These are phyloP conservation scores for Ogataea salicorniae DNA, from an alignment of 805 yeast species.

Conservation along the genomic window DNA sequence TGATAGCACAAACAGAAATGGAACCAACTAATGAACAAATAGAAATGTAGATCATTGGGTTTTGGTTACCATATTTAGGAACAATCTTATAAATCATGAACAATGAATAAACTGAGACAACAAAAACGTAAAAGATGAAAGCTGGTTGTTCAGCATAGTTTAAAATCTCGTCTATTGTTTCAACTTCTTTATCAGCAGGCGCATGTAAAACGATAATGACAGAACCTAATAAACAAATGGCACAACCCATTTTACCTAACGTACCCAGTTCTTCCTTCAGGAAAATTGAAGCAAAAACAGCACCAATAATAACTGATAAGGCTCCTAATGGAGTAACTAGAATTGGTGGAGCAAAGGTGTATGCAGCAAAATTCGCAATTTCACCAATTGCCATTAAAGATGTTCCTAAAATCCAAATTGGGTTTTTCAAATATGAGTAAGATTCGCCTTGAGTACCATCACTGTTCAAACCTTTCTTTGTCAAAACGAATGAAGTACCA, in stretches of 20 bases:
- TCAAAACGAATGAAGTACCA: slow-evolving; percentile 84
- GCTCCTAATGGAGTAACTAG: slow-evolving; percentile 92
- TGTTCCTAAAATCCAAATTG: slow-evolving; percentile 95
- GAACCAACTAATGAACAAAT: slow-evolving; percentile 90
- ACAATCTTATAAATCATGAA: slow-evolving; percentile 82
- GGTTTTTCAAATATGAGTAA: slow-evolving; percentile 72
- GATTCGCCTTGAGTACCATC: slow-evolving; percentile 68
- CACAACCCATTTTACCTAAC: slow-evolving; percentile 89
- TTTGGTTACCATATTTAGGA: slow-evolving; percentile 70
- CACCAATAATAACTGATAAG: slow-evolving; percentile 83
- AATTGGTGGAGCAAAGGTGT: slow-evolving; percentile 92
- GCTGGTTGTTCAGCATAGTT: slow-evolving; percentile 74
- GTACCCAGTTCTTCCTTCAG: slow-evolving; percentile 83
- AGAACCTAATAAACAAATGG: slow-evolving; percentile 82
- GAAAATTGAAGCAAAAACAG: slow-evolving; percentile 80
- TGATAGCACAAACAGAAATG: slow-evolving; percentile 84
- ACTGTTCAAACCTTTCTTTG: slow-evolving; percentile 74
- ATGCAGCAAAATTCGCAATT: slow-evolving; percentile 88
- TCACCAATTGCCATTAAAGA: slow-evolving; percentile 88
- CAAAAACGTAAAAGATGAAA: slow-evolving; percentile 59
- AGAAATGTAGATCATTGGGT: slow-evolving; percentile 85
- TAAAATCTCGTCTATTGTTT: slow-evolving; percentile 83
- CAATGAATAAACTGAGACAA: slow-evolving; percentile 62
- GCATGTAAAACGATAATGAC: slow-evolving; percentile 87
- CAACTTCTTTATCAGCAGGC: slow-evolving; percentile 87